These are phyloP conservation scores for Linum trigynum DNA, from an alignment of 345 rosid species.

Conservation along the genomic window DNA sequence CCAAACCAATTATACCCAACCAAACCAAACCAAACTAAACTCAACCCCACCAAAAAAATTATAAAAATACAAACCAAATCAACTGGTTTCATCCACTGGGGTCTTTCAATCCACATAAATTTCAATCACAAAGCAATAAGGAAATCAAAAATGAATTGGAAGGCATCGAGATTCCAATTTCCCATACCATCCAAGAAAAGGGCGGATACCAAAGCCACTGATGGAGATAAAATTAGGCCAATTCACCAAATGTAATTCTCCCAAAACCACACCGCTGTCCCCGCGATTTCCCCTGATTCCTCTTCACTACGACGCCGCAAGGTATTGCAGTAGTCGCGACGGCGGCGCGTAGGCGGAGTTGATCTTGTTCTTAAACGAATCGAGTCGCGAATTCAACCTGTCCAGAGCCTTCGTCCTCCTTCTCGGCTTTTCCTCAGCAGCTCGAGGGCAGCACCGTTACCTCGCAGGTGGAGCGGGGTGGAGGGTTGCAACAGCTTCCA, in stretches of 20 bases:
- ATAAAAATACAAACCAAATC: too few species aligned
- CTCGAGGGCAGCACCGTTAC: slow-evolving; percentile 32
- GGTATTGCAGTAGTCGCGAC: not conserved
- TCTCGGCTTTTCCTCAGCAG: too few species aligned
- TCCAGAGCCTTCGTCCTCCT: slow-evolving; percentile 46
- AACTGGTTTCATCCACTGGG: too few species aligned
- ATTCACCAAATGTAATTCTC: slow-evolving; percentile 62
- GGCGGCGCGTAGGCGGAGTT: too few species aligned
- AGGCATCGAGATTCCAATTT: not conserved
- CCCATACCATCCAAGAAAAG: slow-evolving; percentile 69
- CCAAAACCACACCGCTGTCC: slow-evolving; percentile 15
- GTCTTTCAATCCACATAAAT: not conserved
- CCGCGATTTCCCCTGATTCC: too few species aligned
- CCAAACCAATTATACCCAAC: too few species aligned
- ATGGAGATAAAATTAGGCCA: slow-evolving; percentile 72
- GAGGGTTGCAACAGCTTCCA: slow-evolving; percentile 88
- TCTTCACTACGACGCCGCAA: not conserved
- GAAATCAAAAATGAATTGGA: not conserved
- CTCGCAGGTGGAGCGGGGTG: slow-evolving; percentile 52
- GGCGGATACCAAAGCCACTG: slow-evolving; percentile 69
- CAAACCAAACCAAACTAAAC: too few species aligned
- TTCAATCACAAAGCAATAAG: too few species aligned
- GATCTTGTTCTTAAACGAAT: slow-evolving; percentile 17
- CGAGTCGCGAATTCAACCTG: slow-evolving; percentile 24
- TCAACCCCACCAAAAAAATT: too few species aligned